Base-by-base conservation (phyloP, 169 alveolate species). In the Eimeria sp. region DNA sequence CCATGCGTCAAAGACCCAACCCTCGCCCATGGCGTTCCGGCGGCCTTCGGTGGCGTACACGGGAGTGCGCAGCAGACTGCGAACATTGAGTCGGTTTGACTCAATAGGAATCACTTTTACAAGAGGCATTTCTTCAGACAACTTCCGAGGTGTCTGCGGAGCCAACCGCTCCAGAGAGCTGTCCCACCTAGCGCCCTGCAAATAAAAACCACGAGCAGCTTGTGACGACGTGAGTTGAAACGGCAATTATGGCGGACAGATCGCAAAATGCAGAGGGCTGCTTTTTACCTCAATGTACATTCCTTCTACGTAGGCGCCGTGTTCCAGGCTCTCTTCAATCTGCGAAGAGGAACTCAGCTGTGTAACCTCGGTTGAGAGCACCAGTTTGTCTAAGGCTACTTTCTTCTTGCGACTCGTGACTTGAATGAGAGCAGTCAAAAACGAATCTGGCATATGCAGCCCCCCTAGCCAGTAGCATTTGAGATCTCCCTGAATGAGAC, bases 381-480 rank as follows among this genome's bases (percentile, higher is more conserved):
- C 98, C 70, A 98, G 97, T 95, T 98, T 98, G 97, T 98, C 99
- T 40, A 99, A 97, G 30, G 99, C 99, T 99, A 99, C 98, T 30
- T 98, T 98, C 88, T 98, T 98, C 70, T 97, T 96, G 76, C 99
- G 96, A 92, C 99, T 98, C 43, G 99, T 98, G 16, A 98, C 98
- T 96, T 99, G 99, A 47, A 99, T 98, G 86, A 99, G 96, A 13
- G 99, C 99, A 80, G 99, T 98, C 78, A 98, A 90, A 87, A 98
- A 97, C 86, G 98, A 97, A 27, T 98, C 99, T 3, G 99, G 99
- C 87, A 98, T 98, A 94, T 98, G 99, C 61, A 99, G 97, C 6
- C 99, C 99, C 67, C 99, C 97, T 58, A 99, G 96, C 99, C 99
- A 99, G 98, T 98, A 98, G 63, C 98, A 99, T 34, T 97, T 95